Conservation (phyloP, 805 yeast genomes). For the Ogataea nonfermentans region DNA sequence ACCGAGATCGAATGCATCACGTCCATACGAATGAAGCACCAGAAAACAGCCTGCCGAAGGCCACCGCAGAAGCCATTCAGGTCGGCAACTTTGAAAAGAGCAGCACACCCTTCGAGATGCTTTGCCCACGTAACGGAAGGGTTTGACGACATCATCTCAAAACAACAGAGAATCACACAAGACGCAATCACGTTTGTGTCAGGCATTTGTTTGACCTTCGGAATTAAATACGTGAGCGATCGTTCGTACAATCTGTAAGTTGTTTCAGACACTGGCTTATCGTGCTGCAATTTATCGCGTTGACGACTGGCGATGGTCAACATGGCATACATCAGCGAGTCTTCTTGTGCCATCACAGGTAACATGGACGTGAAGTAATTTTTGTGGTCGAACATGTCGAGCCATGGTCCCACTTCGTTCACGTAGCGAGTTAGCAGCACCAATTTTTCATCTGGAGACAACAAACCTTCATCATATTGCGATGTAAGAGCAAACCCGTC, state of each 20-base stretch:
- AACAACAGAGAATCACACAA: conserved; percentile 33
- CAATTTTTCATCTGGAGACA: conserved; percentile 25
- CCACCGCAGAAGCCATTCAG: conserved; percentile 39
- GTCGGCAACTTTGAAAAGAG: conserved; percentile 36
- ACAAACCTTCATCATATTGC: conserved; percentile 25
- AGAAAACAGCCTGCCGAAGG: conserved; percentile 38
- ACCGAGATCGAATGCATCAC: conserved; percentile 40
- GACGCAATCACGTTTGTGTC: conserved; percentile 21
- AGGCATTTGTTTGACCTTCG: conserved; percentile 17
- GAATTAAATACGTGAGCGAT: conserved; percentile 22
- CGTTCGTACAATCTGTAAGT: conserved; percentile 22
- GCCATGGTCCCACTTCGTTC: conserved; percentile 24
- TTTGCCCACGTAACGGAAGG: conserved; percentile 40
- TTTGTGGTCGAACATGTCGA: conserved; percentile 28
- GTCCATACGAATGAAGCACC: conserved; percentile 46
- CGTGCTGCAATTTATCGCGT: conserved; percentile 14
- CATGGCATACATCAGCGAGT: conserved; percentile 17
- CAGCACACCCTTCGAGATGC: conserved; percentile 43
- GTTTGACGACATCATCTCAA: conserved; percentile 42
- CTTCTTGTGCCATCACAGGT: conserved; percentile 21
- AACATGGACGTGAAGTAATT: conserved; percentile 23
- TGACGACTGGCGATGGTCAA: conserved; percentile 24
- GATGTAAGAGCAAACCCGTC: conserved; percentile 5
- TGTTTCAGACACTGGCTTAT: conserved; percentile 14
- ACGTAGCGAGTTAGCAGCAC: conserved; percentile 19